Percentiles rank a stretch among this genome's conserved stretches.
phyloP scores from a whole-genome alignment of 176 grass and related monocot species.

The Aegilops tauschii region DNA sequence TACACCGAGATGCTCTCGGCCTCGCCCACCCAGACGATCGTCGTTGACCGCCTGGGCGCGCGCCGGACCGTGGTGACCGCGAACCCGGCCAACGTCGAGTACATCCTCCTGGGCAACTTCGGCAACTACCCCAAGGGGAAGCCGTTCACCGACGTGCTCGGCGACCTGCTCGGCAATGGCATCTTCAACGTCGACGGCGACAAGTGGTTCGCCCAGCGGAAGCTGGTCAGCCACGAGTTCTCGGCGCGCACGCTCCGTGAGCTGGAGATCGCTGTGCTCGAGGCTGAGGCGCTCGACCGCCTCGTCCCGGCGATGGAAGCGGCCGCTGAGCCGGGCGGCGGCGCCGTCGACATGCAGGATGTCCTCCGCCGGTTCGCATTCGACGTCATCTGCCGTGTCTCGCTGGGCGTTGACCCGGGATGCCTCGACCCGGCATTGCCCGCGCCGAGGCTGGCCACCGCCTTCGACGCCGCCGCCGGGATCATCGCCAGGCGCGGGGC shows the following conservation, averaged over 20 bases:
- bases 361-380: constrained; percentile 75
- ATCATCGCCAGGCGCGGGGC: constrained; percentile 73
- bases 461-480: constrained; percentile 69
- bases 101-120: constrained; percentile 75
- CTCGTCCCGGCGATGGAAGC: constrained; percentile 54
- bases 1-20: constrained; percentile 73
- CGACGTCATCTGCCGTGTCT: constrained; percentile 73
- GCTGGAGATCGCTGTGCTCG: constrained; percentile 55
- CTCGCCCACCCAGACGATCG: constrained; percentile 74
- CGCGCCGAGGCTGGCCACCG: constrained; percentile 45
- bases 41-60: constrained; percentile 59
- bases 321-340: constrained; percentile 20
- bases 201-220: constrained; percentile 75
- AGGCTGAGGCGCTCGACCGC: constrained; percentile 42
- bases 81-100: constrained; percentile 80
- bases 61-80: constrained; percentile 72
- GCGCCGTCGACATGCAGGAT: constrained; percentile 77
- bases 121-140: constrained; percentile 84
- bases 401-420: constrained; percentile 67
- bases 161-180: constrained; percentile 77
- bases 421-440: constrained; percentile 55
- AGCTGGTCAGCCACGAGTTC: constrained; percentile 92
- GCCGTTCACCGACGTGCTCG: constrained; percentile 86
- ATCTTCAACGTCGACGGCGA: constrained; percentile 97
- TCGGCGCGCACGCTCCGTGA: constrained; percentile 64